Conservation (phyloP, 2,329 filamentous ascomycete genomes). For the Monosporascus sp. region DNA sequence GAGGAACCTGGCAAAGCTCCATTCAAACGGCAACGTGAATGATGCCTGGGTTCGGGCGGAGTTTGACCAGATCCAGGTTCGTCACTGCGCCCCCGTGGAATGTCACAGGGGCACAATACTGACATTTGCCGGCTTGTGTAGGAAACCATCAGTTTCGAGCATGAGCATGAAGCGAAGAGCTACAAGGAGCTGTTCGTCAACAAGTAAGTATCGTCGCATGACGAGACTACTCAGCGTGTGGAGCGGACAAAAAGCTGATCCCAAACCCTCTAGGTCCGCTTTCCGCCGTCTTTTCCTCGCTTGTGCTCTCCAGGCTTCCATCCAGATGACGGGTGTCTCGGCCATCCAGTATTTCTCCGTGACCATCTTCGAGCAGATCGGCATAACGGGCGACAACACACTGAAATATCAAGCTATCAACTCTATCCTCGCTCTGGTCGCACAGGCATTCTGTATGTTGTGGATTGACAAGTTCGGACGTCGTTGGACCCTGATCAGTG, state of each 20-base stretch:
- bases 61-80: conserved; percentile 64
- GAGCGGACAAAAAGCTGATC: conserved; percentile 5
- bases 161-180: conserved; percentile 64
- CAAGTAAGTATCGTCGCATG: conserved; percentile 24
- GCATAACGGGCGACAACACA: conserved; percentile 59
- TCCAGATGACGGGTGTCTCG: conserved; percentile 73
- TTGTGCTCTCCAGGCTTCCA: conserved; percentile 62
- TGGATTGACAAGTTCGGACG: conserved; percentile 67
- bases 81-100: conserved; percentile 5
- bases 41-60: conserved; percentile 70
- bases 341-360: conserved; percentile 74
- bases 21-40: conserved; percentile 60
- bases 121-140: background rate
- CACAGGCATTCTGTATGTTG: conserved; percentile 63
- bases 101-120: background rate
- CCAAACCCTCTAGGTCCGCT: conserved; percentile 38
- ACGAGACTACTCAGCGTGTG: background rate
- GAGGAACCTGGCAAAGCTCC: conserved; percentile 61
- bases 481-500: conserved; percentile 65
- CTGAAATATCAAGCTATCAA: conserved; percentile 75
- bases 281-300: conserved; percentile 70
- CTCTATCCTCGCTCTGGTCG: conserved; percentile 64
- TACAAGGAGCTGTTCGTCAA: conserved; percentile 65
- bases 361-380: conserved; percentile 63
- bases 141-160: conserved; percentile 56